Conservation (phyloP, 129 eudicot genomes). For the Helianthus tuberosus region DNA sequence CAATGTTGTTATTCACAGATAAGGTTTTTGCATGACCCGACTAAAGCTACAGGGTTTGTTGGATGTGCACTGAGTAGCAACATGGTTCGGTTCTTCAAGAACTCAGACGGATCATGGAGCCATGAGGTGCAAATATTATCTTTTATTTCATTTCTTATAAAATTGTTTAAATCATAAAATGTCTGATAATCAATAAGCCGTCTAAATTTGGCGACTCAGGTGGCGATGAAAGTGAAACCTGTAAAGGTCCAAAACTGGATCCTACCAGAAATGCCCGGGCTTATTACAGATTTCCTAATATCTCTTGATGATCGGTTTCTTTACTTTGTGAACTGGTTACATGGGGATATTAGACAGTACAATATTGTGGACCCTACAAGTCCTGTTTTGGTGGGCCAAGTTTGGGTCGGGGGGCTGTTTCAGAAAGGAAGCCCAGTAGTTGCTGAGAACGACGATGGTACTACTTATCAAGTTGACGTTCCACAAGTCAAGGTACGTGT, state of each 20-base stretch:
- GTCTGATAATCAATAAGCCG: neutral
- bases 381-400: too few species aligned
- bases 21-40: conserved; percentile 93
- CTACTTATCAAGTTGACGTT: conserved; percentile 77
- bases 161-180: neutral
- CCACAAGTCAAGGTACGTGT: conserved; percentile 75
- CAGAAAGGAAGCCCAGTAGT: conserved; percentile 26
- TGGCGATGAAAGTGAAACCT: conserved; percentile 66
- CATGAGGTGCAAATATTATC: conserved; percentile 59
- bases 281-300: too few species aligned
- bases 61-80: conserved; percentile 94
- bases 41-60: conserved; percentile 85
- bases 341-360: too few species aligned
- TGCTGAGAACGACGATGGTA: conserved; percentile 82
- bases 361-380: too few species aligned
- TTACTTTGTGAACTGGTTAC: too few species aligned
- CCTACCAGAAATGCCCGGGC: conserved; percentile 84
- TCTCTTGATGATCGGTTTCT: too few species aligned
- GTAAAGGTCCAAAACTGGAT: conserved; percentile 95
- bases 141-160: neutral
- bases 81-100: conserved; percentile 92
- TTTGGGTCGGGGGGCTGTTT: too few species aligned
- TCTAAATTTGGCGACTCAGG: conserved; percentile 32
- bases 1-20: conserved; percentile 46
- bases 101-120: conserved; percentile 74